These are phyloP conservation scores for Triticum timopheevii DNA, from an alignment of 176 grass and related monocot species.

Conservation along the genomic window DNA sequence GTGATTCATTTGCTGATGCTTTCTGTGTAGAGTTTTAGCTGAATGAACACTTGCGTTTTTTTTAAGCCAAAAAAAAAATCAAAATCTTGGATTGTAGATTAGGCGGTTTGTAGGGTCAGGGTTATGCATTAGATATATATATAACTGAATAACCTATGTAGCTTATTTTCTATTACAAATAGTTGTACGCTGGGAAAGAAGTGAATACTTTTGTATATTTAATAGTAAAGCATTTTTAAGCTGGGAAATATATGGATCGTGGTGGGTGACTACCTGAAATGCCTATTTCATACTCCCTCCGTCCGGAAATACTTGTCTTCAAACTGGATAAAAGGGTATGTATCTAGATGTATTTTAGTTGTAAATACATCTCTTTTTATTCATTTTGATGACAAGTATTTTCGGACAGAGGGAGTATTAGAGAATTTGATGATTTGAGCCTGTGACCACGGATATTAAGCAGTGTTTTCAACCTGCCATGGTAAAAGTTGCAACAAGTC, in stretches of 20 bases:
- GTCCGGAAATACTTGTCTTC: too few relatives aligned
- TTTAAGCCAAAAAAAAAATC: not conserved
- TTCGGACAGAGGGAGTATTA: not conserved
- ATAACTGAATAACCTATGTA: not conserved
- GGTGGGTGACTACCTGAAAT: not conserved
- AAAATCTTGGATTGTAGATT: not conserved
- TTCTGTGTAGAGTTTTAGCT: slow-evolving; percentile 3
- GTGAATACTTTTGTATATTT: not conserved
- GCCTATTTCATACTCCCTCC: not conserved
- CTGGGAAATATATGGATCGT: not conserved
- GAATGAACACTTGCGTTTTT: not conserved
- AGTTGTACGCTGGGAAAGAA: not conserved
- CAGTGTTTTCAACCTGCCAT: not conserved
- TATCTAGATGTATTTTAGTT: too few relatives aligned
- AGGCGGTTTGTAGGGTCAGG: not conserved
- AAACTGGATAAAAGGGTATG: too few relatives aligned
- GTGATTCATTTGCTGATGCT: slow-evolving; percentile 9
- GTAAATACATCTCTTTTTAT: too few relatives aligned
- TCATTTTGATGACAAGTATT: too few relatives aligned
- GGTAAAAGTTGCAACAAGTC: not conserved
- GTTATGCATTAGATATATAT: not conserved
- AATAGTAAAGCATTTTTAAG: not conserved
- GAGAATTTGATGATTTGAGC: not conserved
- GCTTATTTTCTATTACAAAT: not conserved
- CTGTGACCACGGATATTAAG: not conserved